A percentile compares a stretch with the other conserved stretches of the same genome.
Evolutionary conservation across 2,329 filamentous ascomycete species (phyloP).

Genomic region (Trichoderma sp.): DNA sequence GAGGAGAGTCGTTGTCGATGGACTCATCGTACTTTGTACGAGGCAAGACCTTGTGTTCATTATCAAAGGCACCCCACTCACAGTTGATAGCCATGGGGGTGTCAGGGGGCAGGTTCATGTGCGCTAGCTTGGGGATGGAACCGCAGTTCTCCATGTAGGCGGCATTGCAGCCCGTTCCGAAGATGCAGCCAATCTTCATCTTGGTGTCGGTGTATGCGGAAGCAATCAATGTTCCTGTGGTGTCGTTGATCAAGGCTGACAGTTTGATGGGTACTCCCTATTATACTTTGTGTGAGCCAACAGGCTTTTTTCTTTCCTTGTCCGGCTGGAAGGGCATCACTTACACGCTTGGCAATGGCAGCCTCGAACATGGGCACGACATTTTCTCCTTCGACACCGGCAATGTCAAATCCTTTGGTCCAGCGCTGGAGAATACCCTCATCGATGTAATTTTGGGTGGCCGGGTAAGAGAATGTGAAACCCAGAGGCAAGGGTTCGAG

Average conservation of each 20-base stretch:
- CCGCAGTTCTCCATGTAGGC: constrained; percentile 96
- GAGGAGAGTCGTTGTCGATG: constrained; percentile 88
- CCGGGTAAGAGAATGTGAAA: constrained; percentile 96
- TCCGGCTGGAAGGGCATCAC: constrained; percentile 16
- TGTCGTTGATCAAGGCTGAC: constrained; percentile 94
- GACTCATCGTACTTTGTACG: constrained; percentile 81
- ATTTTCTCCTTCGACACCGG: constrained; percentile 86
- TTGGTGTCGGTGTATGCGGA: constrained; percentile 93
- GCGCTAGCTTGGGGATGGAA: constrained; percentile 87
- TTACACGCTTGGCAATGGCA: constrained; percentile 63
- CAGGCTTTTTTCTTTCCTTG: not conserved
- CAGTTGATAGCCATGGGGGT: constrained; percentile 95
- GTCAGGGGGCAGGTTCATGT: constrained; percentile 83
- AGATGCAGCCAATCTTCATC: constrained; percentile 97
- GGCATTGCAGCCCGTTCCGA: constrained; percentile 96
- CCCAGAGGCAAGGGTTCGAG: constrained; percentile 74
- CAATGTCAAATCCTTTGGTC: constrained; percentile 97
- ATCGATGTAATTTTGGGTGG: constrained; percentile 89
- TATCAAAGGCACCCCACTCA: constrained; percentile 96
- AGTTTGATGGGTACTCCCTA: constrained; percentile 89
- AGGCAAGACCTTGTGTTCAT: constrained; percentile 85
- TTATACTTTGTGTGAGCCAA: constrained; percentile 18
- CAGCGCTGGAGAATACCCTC: constrained; percentile 90
- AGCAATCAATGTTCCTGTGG: constrained; percentile 93
- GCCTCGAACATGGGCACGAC: constrained; percentile 86